A percentile compares a stretch with the other conserved stretches of the same genome.
Conservation (phyloP, 2,329 filamentous ascomycete species). For the Helotiales sp. region DNA sequence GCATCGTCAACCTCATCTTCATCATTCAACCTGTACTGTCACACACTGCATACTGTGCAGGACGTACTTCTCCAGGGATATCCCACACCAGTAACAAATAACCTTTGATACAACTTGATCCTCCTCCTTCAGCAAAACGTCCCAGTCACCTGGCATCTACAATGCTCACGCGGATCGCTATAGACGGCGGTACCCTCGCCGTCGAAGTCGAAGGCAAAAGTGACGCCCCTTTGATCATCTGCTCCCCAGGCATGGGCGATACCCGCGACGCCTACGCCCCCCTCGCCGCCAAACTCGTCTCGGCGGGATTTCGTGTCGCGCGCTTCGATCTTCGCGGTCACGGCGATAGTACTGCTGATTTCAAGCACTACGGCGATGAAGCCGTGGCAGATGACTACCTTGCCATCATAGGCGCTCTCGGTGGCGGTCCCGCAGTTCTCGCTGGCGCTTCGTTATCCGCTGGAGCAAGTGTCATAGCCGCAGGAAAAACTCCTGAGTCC, state of each 20-base stretch:
- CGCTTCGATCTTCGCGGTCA: constrained; percentile 10
- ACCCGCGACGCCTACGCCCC: constrained; percentile 9
- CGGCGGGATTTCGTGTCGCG: constrained; percentile 6
- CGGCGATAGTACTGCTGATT: constrained; percentile 4
- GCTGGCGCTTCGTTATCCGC: constrained; percentile 5
- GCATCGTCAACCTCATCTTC: too few relatives aligned
- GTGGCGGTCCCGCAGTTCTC: constrained; percentile 2
- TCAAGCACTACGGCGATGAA: constrained; percentile 9
- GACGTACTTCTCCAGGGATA: too few relatives aligned
- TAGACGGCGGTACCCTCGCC: constrained; percentile 5
- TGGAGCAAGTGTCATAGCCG: constrained; percentile 4
- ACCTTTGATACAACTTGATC: neutral
- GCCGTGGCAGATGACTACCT: constrained; percentile 7
- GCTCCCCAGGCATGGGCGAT: constrained; percentile 10
- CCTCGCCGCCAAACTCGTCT: constrained; percentile 4
- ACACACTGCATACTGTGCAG: too few relatives aligned
- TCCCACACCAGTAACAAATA: neutral
- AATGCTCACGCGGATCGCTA: constrained; percentile 1
- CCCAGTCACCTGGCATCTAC: neutral
- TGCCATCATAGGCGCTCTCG: constrained; percentile 1
- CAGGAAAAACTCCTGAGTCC: neutral
- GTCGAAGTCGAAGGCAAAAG: constrained; percentile 9
- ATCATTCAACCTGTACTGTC: too few relatives aligned
- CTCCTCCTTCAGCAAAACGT: neutral
- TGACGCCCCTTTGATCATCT: constrained; percentile 7